Evolutionary conservation across 1,284 basidiomycete genomes (phyloP).

Genomic region (Papiliotrema terrestris): DNA sequence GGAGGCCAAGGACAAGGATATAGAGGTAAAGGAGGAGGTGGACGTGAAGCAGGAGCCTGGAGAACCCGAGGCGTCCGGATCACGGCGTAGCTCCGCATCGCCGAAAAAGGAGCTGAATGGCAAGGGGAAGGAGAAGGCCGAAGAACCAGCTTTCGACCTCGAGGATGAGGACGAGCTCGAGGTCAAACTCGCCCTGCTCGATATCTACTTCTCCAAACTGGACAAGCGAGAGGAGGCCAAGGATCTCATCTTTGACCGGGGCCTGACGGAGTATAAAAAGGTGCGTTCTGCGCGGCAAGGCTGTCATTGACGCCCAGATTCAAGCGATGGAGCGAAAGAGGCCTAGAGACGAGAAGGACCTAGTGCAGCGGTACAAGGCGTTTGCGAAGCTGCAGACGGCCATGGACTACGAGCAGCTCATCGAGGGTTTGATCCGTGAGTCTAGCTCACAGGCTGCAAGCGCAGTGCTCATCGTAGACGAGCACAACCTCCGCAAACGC

Average conservation of each 20-base stretch:
- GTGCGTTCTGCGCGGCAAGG: too few relatives aligned
- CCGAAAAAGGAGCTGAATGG: constrained; percentile 12
- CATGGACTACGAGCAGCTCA: constrained; percentile 84
- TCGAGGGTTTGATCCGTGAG: constrained; percentile 84
- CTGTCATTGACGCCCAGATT: constrained; percentile 57
- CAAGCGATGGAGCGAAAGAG: constrained; percentile 86
- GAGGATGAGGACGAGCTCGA: constrained; percentile 86
- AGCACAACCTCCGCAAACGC: constrained; percentile 74
- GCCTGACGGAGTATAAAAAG: constrained; percentile 89
- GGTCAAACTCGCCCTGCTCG: constrained; percentile 84
- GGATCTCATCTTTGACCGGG: constrained; percentile 88
- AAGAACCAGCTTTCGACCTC: constrained; percentile 60
- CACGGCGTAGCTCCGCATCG: constrained; percentile 4
- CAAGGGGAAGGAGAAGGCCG: constrained; percentile 63
- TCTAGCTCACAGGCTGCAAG: too few relatives aligned
- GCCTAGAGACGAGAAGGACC: constrained; percentile 85
- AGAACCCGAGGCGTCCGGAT: constrained; percentile 45
- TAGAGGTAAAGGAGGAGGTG: constrained; percentile 12
- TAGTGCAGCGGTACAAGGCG: constrained; percentile 82
- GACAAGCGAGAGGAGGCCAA: constrained; percentile 84
- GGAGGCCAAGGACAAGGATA: constrained; percentile 26
- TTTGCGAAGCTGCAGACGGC: constrained; percentile 90
- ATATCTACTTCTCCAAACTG: constrained; percentile 90
- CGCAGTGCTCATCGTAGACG: constrained; percentile 56
- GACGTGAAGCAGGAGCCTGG: constrained; percentile 15